A percentile compares a stretch with the other conserved stretches of the same genome.
phyloP scores from a whole-genome alignment of 805 yeast species.

The Zygosaccharomyces gambellarensis region DNA sequence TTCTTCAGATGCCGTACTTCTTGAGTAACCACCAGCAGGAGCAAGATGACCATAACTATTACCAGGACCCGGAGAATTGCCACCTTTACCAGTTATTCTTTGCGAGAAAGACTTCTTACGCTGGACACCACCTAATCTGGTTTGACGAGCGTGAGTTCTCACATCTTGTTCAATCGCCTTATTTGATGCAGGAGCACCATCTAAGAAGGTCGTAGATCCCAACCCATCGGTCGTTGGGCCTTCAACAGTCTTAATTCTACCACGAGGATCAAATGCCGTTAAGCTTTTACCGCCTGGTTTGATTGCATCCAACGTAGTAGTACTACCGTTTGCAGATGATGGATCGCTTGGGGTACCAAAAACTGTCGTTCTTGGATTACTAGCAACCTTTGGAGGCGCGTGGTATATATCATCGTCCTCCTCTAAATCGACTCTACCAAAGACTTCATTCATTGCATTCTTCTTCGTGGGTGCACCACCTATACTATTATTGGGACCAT shows the following conservation, averaged over 20 bases:
- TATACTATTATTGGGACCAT: constrained; percentile 88
- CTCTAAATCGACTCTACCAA: constrained; percentile 55
- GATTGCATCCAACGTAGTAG: constrained; percentile 38
- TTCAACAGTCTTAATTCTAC: constrained; percentile 68
- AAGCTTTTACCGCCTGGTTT: constrained; percentile 47
- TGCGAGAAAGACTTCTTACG: constrained; percentile 83
- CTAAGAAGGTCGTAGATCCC: constrained; percentile 87
- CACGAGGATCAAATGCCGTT: constrained; percentile 64
- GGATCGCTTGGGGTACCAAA: constrained; percentile 3
- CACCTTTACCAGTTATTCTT: constrained; percentile 37
- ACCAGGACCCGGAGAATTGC: background rate
- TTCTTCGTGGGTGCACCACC: constrained; percentile 63
- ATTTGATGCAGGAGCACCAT: constrained; percentile 88
- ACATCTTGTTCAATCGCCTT: constrained; percentile 40
- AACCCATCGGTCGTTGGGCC: constrained; percentile 84
- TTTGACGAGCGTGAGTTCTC: constrained; percentile 32
- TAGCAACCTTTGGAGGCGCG: background rate
- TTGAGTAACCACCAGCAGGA: background rate
- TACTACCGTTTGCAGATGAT: constrained; percentile 10
- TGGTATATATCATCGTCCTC: constrained; percentile 43
- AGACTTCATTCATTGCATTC: constrained; percentile 66
- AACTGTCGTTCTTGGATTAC: constrained; percentile 3
- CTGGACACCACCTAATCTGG: constrained; percentile 44
- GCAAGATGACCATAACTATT: background rate
- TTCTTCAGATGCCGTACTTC: constrained; percentile 7